Base-by-base conservation (phyloP, 106 monocot genomes). In the Narthecium ossifragum region DNA sequence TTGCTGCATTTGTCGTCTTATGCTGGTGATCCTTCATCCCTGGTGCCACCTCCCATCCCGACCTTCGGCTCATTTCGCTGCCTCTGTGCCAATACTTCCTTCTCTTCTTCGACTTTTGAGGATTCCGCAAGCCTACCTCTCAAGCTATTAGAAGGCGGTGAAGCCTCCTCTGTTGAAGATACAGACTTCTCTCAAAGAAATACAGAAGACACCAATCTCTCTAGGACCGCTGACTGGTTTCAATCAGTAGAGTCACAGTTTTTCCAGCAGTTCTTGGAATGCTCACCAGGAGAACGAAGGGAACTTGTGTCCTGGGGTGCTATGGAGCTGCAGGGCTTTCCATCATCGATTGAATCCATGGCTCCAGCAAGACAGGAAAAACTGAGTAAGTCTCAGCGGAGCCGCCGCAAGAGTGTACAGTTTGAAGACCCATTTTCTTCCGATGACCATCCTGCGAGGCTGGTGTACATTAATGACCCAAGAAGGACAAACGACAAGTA, bases 381-480 rank as follows among this genome's bases (percentile, higher is more conserved):
- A 60, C 53, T 61, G 28, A 64, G 53, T 53, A 86, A 67, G 62
- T 72, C 72, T 22, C 85, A 77, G 72, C 62, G 79, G 17, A 17
- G 51, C 46, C 73, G 75, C 26, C 78, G 72, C 51, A 98, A 80
- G 67, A 89, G 78, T 27, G 49, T 61, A 12, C 84, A 80, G 38
- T 78, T 84, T 57, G 96, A 98, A 33, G 86, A 98, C 46, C 64
- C 58, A 31, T 78, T 80, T 47, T 43, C 62, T 32, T 61, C 65
- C 41, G 83, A 77, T 59, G 75, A 84, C 10, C 55, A 76, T 48
- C 65, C 86, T 48, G 59, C 86, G 4, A 83, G 96, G 39, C 68
- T 87, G 70, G 74, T 98, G 46, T 87, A 90, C 56, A 73, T 98
- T 33, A 87, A 98, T 67, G 96, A 98, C 55, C 76, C 90, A 34